Base-by-base conservation (phyloP, 768 basidiomycete genomes). In the Sarcomyxa edulis region DNA sequence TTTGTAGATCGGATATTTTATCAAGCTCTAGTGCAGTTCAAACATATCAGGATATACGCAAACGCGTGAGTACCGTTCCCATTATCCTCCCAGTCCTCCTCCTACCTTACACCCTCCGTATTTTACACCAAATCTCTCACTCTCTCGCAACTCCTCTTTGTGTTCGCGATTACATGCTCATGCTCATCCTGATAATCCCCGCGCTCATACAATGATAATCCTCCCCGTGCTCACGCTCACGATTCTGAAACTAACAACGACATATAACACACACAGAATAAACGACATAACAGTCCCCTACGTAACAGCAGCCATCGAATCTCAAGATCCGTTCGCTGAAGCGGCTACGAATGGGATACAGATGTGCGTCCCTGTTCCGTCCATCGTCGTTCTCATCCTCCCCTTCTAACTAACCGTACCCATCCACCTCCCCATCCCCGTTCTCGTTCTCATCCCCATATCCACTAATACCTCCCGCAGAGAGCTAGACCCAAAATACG, bases 231-330 rank as follows among this genome's bases (percentile, higher is more conserved):
- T n/a, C n/a, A n/a, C n/a, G 8, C 15, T 8, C 2, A 32, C 15
- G 15, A 3, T 19, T 8, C 20, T 15, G 11, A 37, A 21, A 24
- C 26, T 40, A 10, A 40, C 32, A n/a, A 12, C 7, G 12, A 33
- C 32, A 16, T 27, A 10, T 26, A 21, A 28, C 29, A 14, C 22
- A 24, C 20, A 14, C 43, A 84, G 81, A 3, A 58, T 88, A 11
- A 79, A 83, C 48, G 91, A 94, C 49, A 40, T 64, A 3, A 90
- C 90, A 1, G 91, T 95, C 2, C 87, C 92, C 1, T 94, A 85
- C 51, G 62, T 84, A 11, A 90, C 87, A 1, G 76, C 85, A 6
- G 78, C 79, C 6, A 82, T 91, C 22, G 83, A 87, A 43, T 56
- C 64, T 0, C 59, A 71, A 44, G 84, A 94, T 56, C 70, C 76